Evolutionary conservation across 78 protist genomes (phyloP).

Genomic region (Dictyostelium citrinum): DNA sequence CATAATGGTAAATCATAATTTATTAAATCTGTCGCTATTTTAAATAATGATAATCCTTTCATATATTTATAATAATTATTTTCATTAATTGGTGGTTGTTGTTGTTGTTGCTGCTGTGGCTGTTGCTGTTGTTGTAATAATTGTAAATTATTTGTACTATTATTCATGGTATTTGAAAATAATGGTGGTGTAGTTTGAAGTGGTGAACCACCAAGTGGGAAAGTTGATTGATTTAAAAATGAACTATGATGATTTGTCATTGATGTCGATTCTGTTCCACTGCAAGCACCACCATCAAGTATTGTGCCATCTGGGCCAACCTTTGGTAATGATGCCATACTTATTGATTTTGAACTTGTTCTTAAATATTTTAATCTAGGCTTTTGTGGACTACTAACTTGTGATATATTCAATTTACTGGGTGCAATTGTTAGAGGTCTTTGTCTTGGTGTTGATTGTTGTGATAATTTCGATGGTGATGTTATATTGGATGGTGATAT

Average conservation of each 20-base stretch:
- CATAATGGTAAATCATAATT: conserved; percentile 50
- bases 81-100: not conserved
- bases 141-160: not conserved
- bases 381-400: not conserved
- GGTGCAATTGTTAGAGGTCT: not conserved
- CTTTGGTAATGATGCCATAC: conserved; percentile 48
- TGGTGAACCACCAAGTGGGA: not conserved
- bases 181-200: not conserved
- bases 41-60: conserved; percentile 43
- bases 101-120: not conserved
- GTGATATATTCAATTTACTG: not conserved
- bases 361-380: conserved; percentile 49
- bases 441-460: not conserved
- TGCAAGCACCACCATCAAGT: not conserved
- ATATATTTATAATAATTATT: conserved; percentile 12
- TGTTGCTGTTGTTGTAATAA: not conserved
- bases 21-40: conserved; percentile 37
- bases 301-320: not conserved
- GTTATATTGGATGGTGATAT: not conserved
- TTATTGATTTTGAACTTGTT: conserved; percentile 56
- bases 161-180: not conserved
- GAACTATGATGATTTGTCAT: not conserved
- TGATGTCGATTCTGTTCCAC: not conserved
- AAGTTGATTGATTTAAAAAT: not conserved
- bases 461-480: not conserved